phyloP scores from a whole-genome alignment of 306 rosid genomes.

The Corylus americana region DNA sequence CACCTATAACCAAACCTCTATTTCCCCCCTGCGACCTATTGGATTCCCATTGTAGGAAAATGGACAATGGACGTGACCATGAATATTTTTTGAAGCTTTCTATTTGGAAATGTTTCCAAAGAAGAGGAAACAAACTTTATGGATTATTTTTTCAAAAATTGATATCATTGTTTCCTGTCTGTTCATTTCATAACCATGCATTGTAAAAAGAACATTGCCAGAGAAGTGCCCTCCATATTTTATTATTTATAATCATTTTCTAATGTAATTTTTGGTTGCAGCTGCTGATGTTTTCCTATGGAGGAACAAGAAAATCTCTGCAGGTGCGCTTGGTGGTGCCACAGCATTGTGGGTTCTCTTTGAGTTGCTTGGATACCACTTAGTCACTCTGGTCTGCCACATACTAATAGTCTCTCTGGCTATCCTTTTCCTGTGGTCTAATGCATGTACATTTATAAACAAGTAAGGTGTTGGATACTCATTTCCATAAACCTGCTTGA shows the following conservation, averaged over 20 bases:
- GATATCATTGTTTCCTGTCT: neutral
- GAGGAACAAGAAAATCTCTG: constrained; percentile 77
- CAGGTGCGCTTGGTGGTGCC: constrained; percentile 61
- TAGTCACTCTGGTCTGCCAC: constrained; percentile 75
- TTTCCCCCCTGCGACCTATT: neutral
- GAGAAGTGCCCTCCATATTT: neutral
- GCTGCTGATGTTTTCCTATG: constrained; percentile 89
- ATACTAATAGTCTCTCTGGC: constrained; percentile 51
- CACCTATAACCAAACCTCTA: neutral
- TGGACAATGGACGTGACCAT: neutral
- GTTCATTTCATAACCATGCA: neutral
- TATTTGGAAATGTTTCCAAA: neutral
- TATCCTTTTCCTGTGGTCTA: constrained; percentile 66
- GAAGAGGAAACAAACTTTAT: neutral
- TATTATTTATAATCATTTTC: neutral
- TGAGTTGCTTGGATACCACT: constrained; percentile 69
- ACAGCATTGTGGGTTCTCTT: constrained; percentile 80
- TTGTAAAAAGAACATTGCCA: neutral
- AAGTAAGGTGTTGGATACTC: constrained; percentile 48
- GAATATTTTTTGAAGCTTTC: neutral
- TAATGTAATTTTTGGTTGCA: constrained; percentile 41
- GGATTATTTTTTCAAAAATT: neutral
- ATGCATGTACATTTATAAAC: constrained; percentile 66
- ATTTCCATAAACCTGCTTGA: neutral
- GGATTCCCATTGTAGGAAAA: neutral